Evolutionary conservation across 345 rosid genomes (phyloP), one percentile per base, ranked within the genome.

Genomic region (Euphorbia peplus): DNA sequence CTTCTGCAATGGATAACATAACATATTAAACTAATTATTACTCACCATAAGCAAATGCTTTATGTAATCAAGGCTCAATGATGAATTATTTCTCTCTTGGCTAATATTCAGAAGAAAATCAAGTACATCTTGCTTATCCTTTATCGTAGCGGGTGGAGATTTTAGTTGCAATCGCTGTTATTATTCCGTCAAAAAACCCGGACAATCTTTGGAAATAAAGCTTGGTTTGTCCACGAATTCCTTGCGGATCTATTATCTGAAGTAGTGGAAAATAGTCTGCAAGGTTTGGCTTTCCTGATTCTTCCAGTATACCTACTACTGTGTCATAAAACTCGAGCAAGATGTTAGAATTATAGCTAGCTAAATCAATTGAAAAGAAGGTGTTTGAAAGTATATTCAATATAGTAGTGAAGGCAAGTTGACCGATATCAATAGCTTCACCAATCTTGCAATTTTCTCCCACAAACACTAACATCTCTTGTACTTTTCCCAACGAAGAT

Each of bases 261-360:
- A 42, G 47, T 7, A 42, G 8, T 2, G 47, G 47, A 42, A 42
- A 42, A 42, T 42, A 42, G 8, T 42, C 47, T 42, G 4, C 47
- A 8, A 42, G 4, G 8, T 85, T 83, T 5, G 79, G 85, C 26
- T 72, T 79, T 35, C 88, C 92, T 0, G 60, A 47, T 47, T 72
- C 78, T 24, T 59, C 78, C 89, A 78, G 59, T 46, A 83, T 42
- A 29, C 68, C 60, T 70, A 35, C 53, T 2, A 51, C 24, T 51
- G 19, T 7, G 2, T 21, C 55, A 51, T 51, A 51, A 51, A 51
- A 51, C 24, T 51, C 79, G 57, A 51, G 55, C 4, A 1, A 21
- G 1, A n/a, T 5, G n/a, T 16, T 1, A 60, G 19, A 42, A 13
- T 42, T 7, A 42, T 42, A 42, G 8, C 47, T 42, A 2, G 4